A percentile compares a stretch with the other conserved stretches of the same genome.
phyloP scores from a whole-genome alignment of 805 yeast genomes.

The Saturnispora sanitii region DNA sequence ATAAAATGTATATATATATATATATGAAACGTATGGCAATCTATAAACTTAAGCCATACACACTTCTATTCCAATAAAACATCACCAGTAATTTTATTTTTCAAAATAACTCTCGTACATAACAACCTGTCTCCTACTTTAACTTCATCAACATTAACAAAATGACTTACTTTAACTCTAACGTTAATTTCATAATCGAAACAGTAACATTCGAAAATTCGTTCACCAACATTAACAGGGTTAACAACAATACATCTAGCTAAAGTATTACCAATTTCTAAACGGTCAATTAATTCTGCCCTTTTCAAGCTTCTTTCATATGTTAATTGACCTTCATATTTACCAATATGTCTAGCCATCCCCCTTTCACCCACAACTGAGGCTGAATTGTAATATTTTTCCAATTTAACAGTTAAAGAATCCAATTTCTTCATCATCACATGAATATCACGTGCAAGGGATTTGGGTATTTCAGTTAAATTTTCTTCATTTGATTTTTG shows the following conservation, averaged over 20 bases:
- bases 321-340: slow-evolving; percentile 22
- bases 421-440: not conserved
- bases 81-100: slow-evolving; percentile 27
- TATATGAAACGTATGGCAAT: no score
- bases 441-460: not conserved
- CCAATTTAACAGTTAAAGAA: not conserved
- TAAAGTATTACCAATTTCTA: slow-evolving; percentile 1
- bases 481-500: no score
- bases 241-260: slow-evolving; percentile 36
- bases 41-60: not conserved
- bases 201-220: slow-evolving; percentile 37
- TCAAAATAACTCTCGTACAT: slow-evolving; percentile 35
- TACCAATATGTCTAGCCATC: slow-evolving; percentile 2
- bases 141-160: not conserved
- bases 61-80: slow-evolving; percentile 1
- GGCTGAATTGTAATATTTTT: not conserved
- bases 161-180: slow-evolving; percentile 24
- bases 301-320: slow-evolving; percentile 14
- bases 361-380: not conserved
- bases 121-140: slow-evolving; percentile 36
- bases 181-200: slow-evolving; percentile 37
- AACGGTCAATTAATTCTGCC: not conserved
- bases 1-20: no score
- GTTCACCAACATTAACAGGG: slow-evolving; percentile 18
- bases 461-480: no score